A percentile compares a stretch with the other conserved stretches of the same genome.
phyloP scores from a whole-genome alignment of 768 basidiomycete species.

The Boletus tylopilopsis region DNA sequence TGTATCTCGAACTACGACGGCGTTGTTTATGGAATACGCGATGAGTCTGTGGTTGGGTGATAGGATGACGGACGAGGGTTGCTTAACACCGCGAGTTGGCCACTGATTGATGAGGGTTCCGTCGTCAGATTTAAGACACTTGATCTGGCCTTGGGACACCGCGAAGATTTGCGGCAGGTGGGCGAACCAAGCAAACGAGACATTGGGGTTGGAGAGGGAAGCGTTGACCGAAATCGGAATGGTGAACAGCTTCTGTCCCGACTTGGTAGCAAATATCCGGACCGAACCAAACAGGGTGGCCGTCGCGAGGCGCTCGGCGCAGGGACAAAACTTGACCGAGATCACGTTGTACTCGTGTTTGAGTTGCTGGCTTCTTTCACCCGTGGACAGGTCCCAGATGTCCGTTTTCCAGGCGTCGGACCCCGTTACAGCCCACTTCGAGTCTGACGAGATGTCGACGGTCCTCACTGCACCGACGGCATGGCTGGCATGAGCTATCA shows the following conservation, averaged over 20 bases:
- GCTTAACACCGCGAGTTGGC: conserved; percentile 5
- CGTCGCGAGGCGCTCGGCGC: conserved; percentile 14
- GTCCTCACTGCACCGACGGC: conserved; percentile 8
- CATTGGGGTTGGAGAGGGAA: neutral
- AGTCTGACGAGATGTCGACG: conserved; percentile 17
- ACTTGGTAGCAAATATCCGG: conserved; percentile 7
- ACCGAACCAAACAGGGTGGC: conserved; percentile 20
- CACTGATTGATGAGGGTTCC: conserved; percentile 13
- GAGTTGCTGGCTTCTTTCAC: conserved; percentile 5
- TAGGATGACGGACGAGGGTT: conserved; percentile 10
- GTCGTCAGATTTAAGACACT: conserved; percentile 13
- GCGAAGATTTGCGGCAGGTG: conserved; percentile 11
- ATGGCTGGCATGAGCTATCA: neutral
- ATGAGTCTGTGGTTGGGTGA: conserved; percentile 13
- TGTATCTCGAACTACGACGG: conserved; percentile 10
- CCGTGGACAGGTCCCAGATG: conserved; percentile 16
- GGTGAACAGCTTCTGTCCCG: conserved; percentile 13
- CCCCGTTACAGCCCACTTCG: conserved; percentile 18
- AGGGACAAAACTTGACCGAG: conserved; percentile 18
- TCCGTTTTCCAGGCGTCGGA: conserved; percentile 11
- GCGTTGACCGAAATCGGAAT: conserved; percentile 15
- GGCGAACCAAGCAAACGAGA: conserved; percentile 9
- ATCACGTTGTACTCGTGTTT: conserved; percentile 18
- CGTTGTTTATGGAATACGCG: conserved; percentile 12
- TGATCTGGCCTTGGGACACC: conserved; percentile 17